Evolutionary conservation across 805 yeast species (phyloP).

Genomic region (Metschnikowia gelsemii): DNA sequence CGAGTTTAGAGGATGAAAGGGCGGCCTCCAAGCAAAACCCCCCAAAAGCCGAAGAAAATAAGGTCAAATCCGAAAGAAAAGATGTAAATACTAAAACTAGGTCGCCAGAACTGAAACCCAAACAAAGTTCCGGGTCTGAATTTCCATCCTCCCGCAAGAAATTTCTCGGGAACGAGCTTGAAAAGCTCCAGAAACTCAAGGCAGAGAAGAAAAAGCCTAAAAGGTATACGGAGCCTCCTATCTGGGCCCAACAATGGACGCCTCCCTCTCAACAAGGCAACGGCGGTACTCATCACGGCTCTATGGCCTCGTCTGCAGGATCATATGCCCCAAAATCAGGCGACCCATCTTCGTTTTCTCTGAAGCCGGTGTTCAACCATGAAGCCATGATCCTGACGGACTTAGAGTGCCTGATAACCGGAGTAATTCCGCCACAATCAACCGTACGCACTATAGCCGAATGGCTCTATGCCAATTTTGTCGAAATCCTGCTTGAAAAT

Average conservation of each 20-base stretch:
- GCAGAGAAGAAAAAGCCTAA: constrained; percentile 48
- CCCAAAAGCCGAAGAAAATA: too few species aligned
- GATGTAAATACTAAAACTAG: too few species aligned
- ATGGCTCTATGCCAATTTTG: constrained; percentile 84
- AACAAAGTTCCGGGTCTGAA: too few species aligned
- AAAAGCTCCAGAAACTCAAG: constrained; percentile 24
- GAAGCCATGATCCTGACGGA: constrained; percentile 35
- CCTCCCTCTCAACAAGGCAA: constrained; percentile 17
- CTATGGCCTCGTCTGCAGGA: neutral
- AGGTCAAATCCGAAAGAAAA: too few species aligned
- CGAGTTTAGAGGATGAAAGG: constrained; percentile 6
- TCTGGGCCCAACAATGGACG: constrained; percentile 79
- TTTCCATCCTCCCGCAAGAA: neutral
- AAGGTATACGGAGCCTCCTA: constrained; percentile 64
- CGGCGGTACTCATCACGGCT: neutral
- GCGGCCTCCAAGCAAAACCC: neutral
- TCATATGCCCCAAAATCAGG: neutral
- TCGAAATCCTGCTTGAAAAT: constrained; percentile 57
- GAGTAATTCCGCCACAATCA: constrained; percentile 76
- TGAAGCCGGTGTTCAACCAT: constrained; percentile 30
- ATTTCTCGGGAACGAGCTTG: constrained; percentile 24
- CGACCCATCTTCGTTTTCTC: constrained; percentile 13
- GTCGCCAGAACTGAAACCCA: too few species aligned
- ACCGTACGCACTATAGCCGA: constrained; percentile 77
- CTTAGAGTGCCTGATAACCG: constrained; percentile 59